Percentiles rank a stretch among this genome's conserved stretches.
Evolutionary conservation across 129 eudicot species (phyloP).

Genomic region (Solidago caesia): DNA sequence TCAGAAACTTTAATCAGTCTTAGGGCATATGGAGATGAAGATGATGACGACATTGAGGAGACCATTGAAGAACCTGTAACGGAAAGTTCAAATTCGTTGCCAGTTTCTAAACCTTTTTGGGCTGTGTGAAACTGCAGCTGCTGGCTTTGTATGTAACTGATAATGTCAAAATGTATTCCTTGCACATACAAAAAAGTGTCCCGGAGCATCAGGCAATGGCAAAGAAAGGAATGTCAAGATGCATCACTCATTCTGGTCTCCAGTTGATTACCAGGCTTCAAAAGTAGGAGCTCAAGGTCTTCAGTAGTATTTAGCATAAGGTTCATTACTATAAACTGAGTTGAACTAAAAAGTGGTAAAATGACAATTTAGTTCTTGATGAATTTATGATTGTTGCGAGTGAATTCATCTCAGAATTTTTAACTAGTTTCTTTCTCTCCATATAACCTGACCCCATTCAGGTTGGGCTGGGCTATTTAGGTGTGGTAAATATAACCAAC

Average conservation of each 20-base stretch:
- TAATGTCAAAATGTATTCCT: background rate
- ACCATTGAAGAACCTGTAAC: constrained; percentile 24
- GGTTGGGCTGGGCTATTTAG: too few relatives aligned
- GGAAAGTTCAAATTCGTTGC: constrained; percentile 28
- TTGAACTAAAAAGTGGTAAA: background rate
- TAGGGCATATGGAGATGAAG: constrained; percentile 89
- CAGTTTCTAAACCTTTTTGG: constrained; percentile 74
- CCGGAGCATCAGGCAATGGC: constrained; percentile 19
- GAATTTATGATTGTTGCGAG: background rate
- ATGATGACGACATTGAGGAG: constrained; percentile 48
- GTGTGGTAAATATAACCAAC: too few relatives aligned
- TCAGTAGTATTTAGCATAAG: background rate
- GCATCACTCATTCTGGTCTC: constrained; percentile 1
- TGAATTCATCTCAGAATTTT: background rate
- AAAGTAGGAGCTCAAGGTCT: background rate
- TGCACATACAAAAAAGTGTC: constrained; percentile 8
- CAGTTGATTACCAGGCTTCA: constrained; percentile 12
- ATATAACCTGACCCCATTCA: background rate
- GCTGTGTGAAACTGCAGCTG: constrained; percentile 47
- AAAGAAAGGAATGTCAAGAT: constrained; percentile 8
- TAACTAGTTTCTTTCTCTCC: background rate
- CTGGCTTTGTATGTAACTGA: constrained; percentile 18
- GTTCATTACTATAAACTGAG: background rate
- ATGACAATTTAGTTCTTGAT: background rate
- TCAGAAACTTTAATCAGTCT: constrained; percentile 75